These are phyloP conservation scores for Spatholobus suberectus DNA, from an alignment of 306 rosid species.

Conservation along the genomic window DNA sequence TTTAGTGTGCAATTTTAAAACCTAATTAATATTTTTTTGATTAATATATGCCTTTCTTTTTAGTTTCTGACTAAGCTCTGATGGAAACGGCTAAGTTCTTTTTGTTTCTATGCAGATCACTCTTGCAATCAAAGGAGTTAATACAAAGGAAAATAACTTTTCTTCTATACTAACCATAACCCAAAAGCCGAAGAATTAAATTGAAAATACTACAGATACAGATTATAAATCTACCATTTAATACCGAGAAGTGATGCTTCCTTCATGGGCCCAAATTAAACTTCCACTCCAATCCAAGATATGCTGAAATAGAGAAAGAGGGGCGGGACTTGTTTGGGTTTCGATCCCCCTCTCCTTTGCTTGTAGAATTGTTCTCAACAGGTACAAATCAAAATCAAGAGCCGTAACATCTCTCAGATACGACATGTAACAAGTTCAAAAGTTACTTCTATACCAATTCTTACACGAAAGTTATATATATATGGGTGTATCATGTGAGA, in stretches of 20 bases:
- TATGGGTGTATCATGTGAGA: too few species aligned
- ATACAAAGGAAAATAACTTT: not conserved
- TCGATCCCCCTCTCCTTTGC: not conserved
- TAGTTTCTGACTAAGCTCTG: not conserved
- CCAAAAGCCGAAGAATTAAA: not conserved
- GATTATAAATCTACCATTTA: not conserved
- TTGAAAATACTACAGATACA: not conserved
- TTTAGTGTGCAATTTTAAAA: too few species aligned
- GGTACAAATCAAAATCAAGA: not conserved
- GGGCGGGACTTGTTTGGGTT: not conserved
- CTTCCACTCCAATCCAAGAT: not conserved
- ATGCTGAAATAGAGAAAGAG: not conserved
- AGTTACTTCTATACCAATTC: not conserved
- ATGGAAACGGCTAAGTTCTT: not conserved
- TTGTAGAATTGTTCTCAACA: not conserved
- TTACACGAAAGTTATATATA: not conserved
- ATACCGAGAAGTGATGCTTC: not conserved
- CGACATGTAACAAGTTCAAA: not conserved
- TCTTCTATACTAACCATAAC: not conserved
- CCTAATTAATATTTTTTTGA: too few species aligned
- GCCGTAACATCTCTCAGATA: not conserved
- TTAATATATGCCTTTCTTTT: too few species aligned
- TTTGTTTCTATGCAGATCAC: not conserved
- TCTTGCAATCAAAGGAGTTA: not conserved
- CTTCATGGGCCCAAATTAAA: not conserved